These are phyloP conservation scores for Sporothrix euskadiensis DNA, from an alignment of 2,329 filamentous ascomycete species.

Conservation along the genomic window DNA sequence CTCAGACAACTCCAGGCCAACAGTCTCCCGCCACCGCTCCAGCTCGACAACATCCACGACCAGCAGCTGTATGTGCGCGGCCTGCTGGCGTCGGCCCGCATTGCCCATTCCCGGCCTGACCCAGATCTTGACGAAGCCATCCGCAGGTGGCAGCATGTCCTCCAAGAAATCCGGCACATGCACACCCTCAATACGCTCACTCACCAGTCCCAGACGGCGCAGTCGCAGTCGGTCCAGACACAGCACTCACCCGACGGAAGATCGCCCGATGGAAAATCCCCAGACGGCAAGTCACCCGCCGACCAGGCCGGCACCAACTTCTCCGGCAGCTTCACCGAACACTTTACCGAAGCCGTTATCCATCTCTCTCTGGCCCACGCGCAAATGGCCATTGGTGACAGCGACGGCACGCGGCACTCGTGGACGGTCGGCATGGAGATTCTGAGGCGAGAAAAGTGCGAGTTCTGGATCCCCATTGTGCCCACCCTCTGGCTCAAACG, in stretches of 20 bases:
- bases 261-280: too few relatives aligned
- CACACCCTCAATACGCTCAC: background rate
- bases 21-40: slow-evolving; percentile 30
- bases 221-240: background rate
- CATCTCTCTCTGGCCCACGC: slow-evolving; percentile 39
- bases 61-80: slow-evolving; percentile 40
- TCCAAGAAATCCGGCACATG: slow-evolving; percentile 21
- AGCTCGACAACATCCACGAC: slow-evolving; percentile 39
- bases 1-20: slow-evolving; percentile 5
- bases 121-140: slow-evolving; percentile 20
- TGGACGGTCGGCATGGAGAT: slow-evolving; percentile 33
- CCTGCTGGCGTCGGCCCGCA: slow-evolving; percentile 36
- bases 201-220: background rate
- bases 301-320: background rate
- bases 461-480: slow-evolving; percentile 39
- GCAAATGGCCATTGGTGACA: slow-evolving; percentile 34
- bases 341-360: slow-evolving; percentile 36
- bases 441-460: slow-evolving; percentile 36
- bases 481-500: slow-evolving; percentile 38
- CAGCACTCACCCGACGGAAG: background rate
- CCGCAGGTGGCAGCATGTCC: slow-evolving; percentile 28
- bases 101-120: slow-evolving; percentile 28
- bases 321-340: slow-evolving; percentile 32
- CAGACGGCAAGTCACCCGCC: too few relatives aligned
- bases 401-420: background rate